Percentiles rank a stretch among this genome's conserved stretches.
Evolutionary conservation across 768 basidiomycete genomes (phyloP).

Genomic region (Psilocybe cyanescens): DNA sequence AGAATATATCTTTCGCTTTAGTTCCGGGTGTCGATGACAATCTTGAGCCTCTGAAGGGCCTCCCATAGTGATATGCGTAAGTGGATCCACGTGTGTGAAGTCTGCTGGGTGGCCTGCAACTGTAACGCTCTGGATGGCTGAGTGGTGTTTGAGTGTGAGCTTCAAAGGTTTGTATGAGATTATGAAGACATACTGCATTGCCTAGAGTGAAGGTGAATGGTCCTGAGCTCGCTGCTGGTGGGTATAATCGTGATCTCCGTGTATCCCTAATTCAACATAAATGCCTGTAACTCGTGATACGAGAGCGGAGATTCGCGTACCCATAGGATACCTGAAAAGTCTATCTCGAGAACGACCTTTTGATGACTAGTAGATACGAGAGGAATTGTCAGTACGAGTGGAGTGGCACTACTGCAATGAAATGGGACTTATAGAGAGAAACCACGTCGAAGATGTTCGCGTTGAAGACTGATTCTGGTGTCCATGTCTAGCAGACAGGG

Average conservation of each 20-base stretch:
- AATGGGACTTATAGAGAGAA: constrained; percentile 84
- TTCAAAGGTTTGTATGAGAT: not conserved
- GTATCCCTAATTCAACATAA: constrained; percentile 67
- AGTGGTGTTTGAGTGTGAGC: not conserved
- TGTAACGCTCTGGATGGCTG: constrained; percentile 75
- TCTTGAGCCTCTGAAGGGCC: constrained; percentile 61
- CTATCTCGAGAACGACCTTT: constrained; percentile 93
- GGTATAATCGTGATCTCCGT: constrained; percentile 92
- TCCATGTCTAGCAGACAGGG: constrained; percentile 42
- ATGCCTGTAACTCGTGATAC: constrained; percentile 12
- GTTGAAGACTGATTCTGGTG: constrained; percentile 61
- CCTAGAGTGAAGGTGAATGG: constrained; percentile 86
- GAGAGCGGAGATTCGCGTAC: constrained; percentile 44
- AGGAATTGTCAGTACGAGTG: constrained; percentile 42
- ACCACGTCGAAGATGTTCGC: constrained; percentile 81
- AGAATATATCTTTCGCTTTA: constrained; percentile 90
- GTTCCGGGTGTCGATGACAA: constrained; percentile 88
- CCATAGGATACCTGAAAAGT: constrained; percentile 87
- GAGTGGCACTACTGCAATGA: constrained; percentile 20
- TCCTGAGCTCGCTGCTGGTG: constrained; percentile 74
- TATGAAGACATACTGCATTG: constrained; percentile 71
- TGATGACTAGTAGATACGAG: constrained; percentile 86
- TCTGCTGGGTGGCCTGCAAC: constrained; percentile 75
- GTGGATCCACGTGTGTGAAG: constrained; percentile 79
- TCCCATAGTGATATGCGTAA: constrained; percentile 65